Base-by-base conservation (phyloP, 1,139 yeast genomes). In the Geotrichum klebahnii region DNA sequence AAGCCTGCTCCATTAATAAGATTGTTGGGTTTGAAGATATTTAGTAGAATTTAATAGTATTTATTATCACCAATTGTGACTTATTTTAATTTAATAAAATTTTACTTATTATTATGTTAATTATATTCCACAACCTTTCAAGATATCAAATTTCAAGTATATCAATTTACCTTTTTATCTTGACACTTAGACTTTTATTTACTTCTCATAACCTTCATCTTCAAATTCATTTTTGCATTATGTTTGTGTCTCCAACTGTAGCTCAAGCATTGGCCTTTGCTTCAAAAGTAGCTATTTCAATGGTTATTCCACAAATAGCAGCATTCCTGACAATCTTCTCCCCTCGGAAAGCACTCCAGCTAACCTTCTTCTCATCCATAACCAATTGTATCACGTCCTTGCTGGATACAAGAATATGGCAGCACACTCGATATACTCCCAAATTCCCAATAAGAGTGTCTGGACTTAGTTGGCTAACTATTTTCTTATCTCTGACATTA, bases 221-320 rank as follows among this genome's bases (percentile, higher is more conserved):
- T 12, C 6, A 5, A 14, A 6, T n/a, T n/a, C n/a, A n/a, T n/a
- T n/a, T n/a, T n/a, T 32, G 17, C 28, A n/a, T n/a, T 38, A 42
- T 42, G 37, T 42, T 42, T 32, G 45, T 42, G 3, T 19, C 37
- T 2, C 22, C 38, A 3, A 20, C 45, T 10, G 38, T 23, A 6
- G 45, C 45, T n/a, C 45, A 42, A 22, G 45, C 38, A 12, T 32
- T 42, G 8, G 45, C 45, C 3, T 42, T 42, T 14, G 45, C 45
- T 22, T 42, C 38, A 3, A 42, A 42, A 23, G 38, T 42, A 6
- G 45, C 31, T 12, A 42, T 31, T 10, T 37, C 45, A 8, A 31
- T 42, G 45, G 31, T 42, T 5, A 42, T 42, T n/a, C 45, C 45
- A 10, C 45, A 42, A 32, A 5, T 42, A 5, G 38, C 38, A 1